Base-by-base conservation (phyloP, 2,329 filamentous ascomycete species). In the Aspergillus calidoustus region DNA sequence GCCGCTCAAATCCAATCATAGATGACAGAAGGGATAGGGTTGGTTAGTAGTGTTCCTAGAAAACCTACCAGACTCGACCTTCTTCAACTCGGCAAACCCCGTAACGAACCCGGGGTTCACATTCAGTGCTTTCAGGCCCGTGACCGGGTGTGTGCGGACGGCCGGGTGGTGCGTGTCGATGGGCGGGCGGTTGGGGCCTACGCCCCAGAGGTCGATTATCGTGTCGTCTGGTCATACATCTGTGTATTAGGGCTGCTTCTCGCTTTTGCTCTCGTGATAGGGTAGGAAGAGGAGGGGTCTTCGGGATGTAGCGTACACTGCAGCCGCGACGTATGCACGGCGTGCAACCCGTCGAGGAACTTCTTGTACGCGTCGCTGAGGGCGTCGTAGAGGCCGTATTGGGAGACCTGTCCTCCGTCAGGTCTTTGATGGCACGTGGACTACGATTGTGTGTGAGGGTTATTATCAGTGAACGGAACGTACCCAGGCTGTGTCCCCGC, bases 161-260 rank as follows among this genome's bases (percentile, higher is more conserved):
- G 80, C 80, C 0, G 82, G 82, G 60, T 83, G 81, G 55, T 82
- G 79, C 0, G 78, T 78, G 56, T 82, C 81, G 57, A 84, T 78
- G 0, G 82, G 81, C 8, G 80, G 74, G 2, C 79, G 74, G 63
- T 78, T 80, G 0, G 79, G 78, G 0, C 74, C 75, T 1, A 73
- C 71, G 23, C 76, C 76, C 78, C 78, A 81, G 9, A 81, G 73
- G 48, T 82, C 80, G 23, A 81, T 59, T 34, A 82, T 82, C 0
- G 80, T 82, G 57, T 83, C 81, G 67, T 82, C 63, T 68, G 22
- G 1, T 15, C 15, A 41, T 6, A 17, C 13, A 38, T 4, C 5
- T 38, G 0, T 5, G 13, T 41, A 13, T 4, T 41, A 41, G 11
- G 15, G 11, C 15, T 19, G 19, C 19, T 19, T 19, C 19, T 19